Evolutionary conservation across 331 rosid species (phyloP), one percentile per base, ranked within the genome.

Genomic region (Quercus tomentella): DNA sequence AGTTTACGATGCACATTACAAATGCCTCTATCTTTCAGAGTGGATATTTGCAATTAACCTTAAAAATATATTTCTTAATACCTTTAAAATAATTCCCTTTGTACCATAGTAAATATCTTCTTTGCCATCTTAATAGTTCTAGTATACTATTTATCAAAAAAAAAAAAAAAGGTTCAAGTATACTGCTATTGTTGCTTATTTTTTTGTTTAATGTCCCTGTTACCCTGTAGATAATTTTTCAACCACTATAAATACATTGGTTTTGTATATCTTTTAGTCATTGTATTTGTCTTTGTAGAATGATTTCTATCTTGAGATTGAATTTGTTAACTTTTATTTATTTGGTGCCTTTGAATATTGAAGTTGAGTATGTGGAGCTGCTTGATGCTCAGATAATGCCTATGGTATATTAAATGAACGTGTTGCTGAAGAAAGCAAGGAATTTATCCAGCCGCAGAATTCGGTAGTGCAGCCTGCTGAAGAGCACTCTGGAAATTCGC

Each of bases 301-400:
- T 70, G 31, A 20, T 58, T 77, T 74, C 57, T 73, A 23, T 72
- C 37, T 71, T 18, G 31, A 75, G 5, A 55, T 25, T 73, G 41
- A 56, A 60, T 78, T 56, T 77, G 60, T 68, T 78, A 30, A 60
- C 33, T 57, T n/a, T 26, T 81, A 33, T 77, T 30, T 54, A 55
- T 77, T 66, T 80, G 12, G 70, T 68, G 23, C 77, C 78, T 81
- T 76, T 70, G 70, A 83, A 74, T 55, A 61, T 49, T 78, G 69
- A 69, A 86, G 41, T 74, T 84, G 77, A 73, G 70, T 45, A 82
- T 77, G 70, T 60, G 61, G 82, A 51, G 78, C 77, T 72, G 74
- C 83, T 89, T 86, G 76, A 77, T 84, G 78, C 62, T 74, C 88
- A 85, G 91, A 81, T 86, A 67, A 80, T 77, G 73, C 73, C 70